Base-by-base conservation (phyloP, 2,329 filamentous ascomycete genomes). In the Phaeoacremonium minimum region DNA sequence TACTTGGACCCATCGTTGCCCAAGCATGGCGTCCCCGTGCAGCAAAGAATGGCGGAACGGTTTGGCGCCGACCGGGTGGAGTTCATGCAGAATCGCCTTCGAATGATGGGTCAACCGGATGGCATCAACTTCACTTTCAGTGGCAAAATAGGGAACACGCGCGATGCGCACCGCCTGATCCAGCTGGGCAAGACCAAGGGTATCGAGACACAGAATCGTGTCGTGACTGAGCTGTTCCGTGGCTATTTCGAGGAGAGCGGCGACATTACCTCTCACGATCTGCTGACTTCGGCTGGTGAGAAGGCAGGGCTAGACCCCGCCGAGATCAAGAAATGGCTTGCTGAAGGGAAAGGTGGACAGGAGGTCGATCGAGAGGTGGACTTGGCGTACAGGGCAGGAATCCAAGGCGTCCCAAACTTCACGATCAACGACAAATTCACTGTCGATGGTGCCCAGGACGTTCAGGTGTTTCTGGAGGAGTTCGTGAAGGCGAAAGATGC, bases 151-250 rank as follows among this genome's bases (percentile, higher is more conserved):
- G 89, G 89, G 32, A 85, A 82, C 51, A 91, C 87, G 14, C 71
- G 87, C 15, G 85, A 94, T 49, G 85, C 83, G 38, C 88, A 95
- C 59, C 76, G 88, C 4, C 54, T 91, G 42, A 73, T 90, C 30
- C 79, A 89, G 62, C 71, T 89, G 37, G 87, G 67, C 59, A 61
- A 79, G 69, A 52, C 65, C 54, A 56, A 61, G 38, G 58, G 64
- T 4, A 53, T 54, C 15, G 63, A 73, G 30, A 48, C 72, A 33
- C 76, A 87, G 64, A 80, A 73, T 22, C 61, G 63, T 33, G 71
- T 87, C 11, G 70, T 84, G 16, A 65, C 76, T 47, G 70, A 76
- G 47, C 56, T 87, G 22, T 87, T 87, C 68, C 64, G 64, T 32
- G 68, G 75, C 33, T 84, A 84, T 51, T 85, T 85, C 43, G 79